Evolutionary conservation across 1,284 basidiomycete genomes (phyloP).

Genomic region (Erythrobasidium hasegawianum): DNA sequence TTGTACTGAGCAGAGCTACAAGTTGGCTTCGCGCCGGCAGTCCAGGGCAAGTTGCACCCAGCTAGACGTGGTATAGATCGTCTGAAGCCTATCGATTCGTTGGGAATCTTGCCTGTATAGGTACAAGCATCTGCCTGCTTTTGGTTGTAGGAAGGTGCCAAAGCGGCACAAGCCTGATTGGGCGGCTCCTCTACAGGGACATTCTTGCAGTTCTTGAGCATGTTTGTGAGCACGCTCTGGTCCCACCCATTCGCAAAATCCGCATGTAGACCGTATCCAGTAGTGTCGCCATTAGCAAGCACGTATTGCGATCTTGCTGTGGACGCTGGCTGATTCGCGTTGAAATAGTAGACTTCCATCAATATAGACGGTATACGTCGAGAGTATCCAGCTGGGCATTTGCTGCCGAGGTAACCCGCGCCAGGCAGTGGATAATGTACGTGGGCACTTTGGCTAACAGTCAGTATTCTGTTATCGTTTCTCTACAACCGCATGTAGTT

Average conservation of each 20-base stretch:
- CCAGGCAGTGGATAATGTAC: slow-evolving; percentile 16
- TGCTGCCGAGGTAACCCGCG: slow-evolving; percentile 6
- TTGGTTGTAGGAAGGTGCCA: slow-evolving; percentile 7
- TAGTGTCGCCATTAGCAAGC: slow-evolving; percentile 25
- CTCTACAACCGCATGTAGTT: too few relatives aligned
- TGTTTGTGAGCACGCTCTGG: slow-evolving; percentile 2
- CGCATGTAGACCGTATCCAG: slow-evolving; percentile 20
- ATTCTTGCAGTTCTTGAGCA: slow-evolving; percentile 23
- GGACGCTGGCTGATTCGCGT: slow-evolving; percentile 2
- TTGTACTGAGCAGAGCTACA: slow-evolving; percentile 10
- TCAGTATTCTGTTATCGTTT: too few relatives aligned
- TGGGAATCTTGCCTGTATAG: slow-evolving; percentile 15
- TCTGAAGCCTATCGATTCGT: slow-evolving; percentile 15
- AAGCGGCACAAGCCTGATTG: slow-evolving; percentile 12
- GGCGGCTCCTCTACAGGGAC: slow-evolving; percentile 27
- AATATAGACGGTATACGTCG: slow-evolving; percentile 12
- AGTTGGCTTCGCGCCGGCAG: slow-evolving; percentile 9
- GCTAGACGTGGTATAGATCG: slow-evolving; percentile 9
- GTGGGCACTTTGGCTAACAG: slow-evolving; percentile 8
- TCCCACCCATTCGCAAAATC: slow-evolving; percentile 31
- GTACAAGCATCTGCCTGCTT: slow-evolving; percentile 1
- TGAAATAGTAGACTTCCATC: slow-evolving; percentile 12
- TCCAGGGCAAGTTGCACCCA: slow-evolving; percentile 26
- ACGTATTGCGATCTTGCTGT: slow-evolving; percentile 10
- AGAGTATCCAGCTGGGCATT: slow-evolving; percentile 19